Evolutionary conservation across 176 grass and related monocot species (phyloP).

Genomic region (Dactylis glomerata): DNA sequence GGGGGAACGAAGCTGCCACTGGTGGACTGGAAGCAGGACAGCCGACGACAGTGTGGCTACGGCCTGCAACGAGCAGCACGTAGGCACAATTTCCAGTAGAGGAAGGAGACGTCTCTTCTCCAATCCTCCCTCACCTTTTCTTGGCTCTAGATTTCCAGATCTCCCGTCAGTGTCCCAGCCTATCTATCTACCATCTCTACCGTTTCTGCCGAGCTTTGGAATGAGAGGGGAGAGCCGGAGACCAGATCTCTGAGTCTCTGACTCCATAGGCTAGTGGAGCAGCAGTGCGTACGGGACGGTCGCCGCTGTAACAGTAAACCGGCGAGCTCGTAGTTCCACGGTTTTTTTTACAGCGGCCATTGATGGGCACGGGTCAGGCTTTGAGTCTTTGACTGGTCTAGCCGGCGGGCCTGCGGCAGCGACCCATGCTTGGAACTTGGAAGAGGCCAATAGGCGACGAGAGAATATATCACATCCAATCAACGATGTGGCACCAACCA

Average conservation of each 20-base stretch:
- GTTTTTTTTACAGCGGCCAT: not conserved
- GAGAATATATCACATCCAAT: not conserved
- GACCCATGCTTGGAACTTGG: not conserved
- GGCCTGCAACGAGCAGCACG: not conserved
- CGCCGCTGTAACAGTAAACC: conserved; percentile 27
- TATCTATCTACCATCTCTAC: not conserved
- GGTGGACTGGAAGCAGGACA: not conserved
- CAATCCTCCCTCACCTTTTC: not conserved
- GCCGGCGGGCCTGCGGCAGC: not conserved
- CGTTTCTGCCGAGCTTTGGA: not conserved
- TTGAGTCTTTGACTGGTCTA: not conserved
- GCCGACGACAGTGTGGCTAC: not conserved
- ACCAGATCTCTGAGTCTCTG: conserved; percentile 35
- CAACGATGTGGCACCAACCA: not conserved
- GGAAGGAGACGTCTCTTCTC: not conserved
- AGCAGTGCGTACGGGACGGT: not conserved
- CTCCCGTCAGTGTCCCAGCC: not conserved
- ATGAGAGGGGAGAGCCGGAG: conserved; percentile 18
- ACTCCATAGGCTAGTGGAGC: not conserved
- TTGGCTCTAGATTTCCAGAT: conserved; percentile 18
- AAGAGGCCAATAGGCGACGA: not conserved
- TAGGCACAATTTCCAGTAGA: conserved; percentile 30
- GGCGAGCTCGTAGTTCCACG: not conserved
- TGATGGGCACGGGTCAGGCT: not conserved
- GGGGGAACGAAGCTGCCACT: not conserved